Evolutionary conservation across 2,329 filamentous ascomycete genomes (phyloP), one percentile per base, ranked within the genome.

Genomic region (Pestalotiopsis sp.): DNA sequence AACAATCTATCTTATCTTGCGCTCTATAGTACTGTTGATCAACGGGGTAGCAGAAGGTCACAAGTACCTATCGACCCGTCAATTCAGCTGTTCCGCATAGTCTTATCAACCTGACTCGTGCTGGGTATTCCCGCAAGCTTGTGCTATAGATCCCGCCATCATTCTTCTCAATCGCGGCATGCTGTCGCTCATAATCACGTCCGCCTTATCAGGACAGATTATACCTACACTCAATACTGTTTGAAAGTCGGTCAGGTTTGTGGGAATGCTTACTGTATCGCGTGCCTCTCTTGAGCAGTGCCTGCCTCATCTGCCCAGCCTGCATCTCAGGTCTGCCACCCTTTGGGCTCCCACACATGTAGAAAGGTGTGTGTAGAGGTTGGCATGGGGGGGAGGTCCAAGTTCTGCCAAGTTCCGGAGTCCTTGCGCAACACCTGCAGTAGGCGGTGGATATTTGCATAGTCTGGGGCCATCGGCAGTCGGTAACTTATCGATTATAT

Each of bases 401-500:
- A 52, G 45, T 52, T 52, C 14, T 9, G 45, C 45, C 45, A 52
- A 52, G 45, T 52, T 52, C 20, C 45, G 20, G 45, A 52, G 45
- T 52, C 45, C 59, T 61, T 61, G 59, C 59, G 25, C 59, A 38
- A 36, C 59, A 61, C 59, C 59, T 61, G 59, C 59, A 61, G 59
- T 61, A 61, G 59, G 12, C n/a, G 59, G 31, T 61, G 31, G n/a
- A 36, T 61, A 52, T 52, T 52, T 52, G 45, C 45, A 52, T 52
- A 52, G 45, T 52, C 45, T 17, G 45, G 45, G 20, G 17, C 45
- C n/a, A 36, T 61, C 57, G 59, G 59, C 59, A 61, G 59, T 36
- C 59, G 59, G 59, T 61, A 61, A 61, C 59, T 61, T 61, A 61
- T 61, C 59, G 59, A 61, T 61, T 36, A 52, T 52, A n/a, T 52